These are phyloP conservation scores for Paramecium tetraurelia DNA, from an alignment of 73 alveolate genomes.

Conservation along the genomic window DNA sequence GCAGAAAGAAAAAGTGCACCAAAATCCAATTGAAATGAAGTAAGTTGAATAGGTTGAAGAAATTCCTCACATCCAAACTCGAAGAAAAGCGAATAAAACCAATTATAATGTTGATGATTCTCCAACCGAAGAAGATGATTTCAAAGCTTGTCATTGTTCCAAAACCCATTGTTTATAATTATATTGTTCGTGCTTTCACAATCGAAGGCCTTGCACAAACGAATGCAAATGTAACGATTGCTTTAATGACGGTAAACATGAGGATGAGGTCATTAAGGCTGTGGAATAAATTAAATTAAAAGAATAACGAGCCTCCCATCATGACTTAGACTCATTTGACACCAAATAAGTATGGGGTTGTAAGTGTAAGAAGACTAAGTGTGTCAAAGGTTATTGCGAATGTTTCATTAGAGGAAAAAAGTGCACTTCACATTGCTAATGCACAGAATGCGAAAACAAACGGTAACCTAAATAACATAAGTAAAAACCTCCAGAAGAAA, in stretches of 20 bases:
- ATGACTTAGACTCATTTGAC: slow-evolving; percentile 15
- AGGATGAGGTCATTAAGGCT: background rate
- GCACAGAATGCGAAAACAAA: slow-evolving; percentile 14
- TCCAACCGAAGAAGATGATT: background rate
- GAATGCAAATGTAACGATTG: slow-evolving; percentile 30
- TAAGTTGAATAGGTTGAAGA: background rate
- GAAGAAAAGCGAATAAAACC: slow-evolving; percentile 2
- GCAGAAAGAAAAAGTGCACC: background rate
- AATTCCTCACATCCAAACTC: background rate
- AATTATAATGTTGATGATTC: slow-evolving; percentile 45
- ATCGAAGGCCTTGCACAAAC: background rate
- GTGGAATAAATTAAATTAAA: slow-evolving; percentile 7
- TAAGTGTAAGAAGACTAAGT: slow-evolving; percentile 31
- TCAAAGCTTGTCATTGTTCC: slow-evolving; percentile 16
- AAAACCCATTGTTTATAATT: slow-evolving; percentile 2
- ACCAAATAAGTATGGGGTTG: slow-evolving; percentile 44
- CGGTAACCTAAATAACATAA: background rate
- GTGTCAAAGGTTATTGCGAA: slow-evolving; percentile 46
- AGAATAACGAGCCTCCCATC: slow-evolving; percentile 32
- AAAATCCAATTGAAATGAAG: background rate
- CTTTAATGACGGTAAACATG: slow-evolving; percentile 41
- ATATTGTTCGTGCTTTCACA: slow-evolving; percentile 42
- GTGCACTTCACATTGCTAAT: slow-evolving; percentile 14
- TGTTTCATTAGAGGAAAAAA: slow-evolving; percentile 17
- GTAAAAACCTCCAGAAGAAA: background rate